These are phyloP conservation scores for Metschnikowia gelsemii DNA, from an alignment of 805 yeast genomes.

Conservation along the genomic window DNA sequence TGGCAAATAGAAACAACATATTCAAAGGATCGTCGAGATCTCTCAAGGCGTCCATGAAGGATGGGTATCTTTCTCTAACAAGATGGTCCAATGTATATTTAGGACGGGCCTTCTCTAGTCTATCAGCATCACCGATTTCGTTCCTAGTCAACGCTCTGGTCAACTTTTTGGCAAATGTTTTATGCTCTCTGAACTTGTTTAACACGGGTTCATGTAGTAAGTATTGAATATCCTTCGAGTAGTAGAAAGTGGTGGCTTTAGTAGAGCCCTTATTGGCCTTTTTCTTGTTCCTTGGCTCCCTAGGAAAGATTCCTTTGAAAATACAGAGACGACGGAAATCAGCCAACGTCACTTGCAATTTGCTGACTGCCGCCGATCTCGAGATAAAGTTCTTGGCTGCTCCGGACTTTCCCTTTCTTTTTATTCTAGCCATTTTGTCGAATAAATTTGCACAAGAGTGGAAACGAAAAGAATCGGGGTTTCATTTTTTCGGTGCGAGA, in stretches of 20 bases:
- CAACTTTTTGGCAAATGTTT: constrained; percentile 87
- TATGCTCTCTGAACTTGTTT: constrained; percentile 90
- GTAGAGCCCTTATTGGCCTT: constrained; percentile 98
- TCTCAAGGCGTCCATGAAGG: constrained; percentile 86
- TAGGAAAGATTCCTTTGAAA: constrained; percentile 95
- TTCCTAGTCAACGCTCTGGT: constrained; percentile 89
- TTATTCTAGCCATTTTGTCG: constrained; percentile 56
- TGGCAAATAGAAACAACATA: constrained; percentile 91
- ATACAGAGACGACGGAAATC: constrained; percentile 97
- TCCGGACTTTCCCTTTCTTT: constrained; percentile 82
- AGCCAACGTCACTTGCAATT: constrained; percentile 88
- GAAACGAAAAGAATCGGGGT: constrained; percentile 4
- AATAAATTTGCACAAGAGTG: not conserved
- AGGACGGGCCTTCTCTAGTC: constrained; percentile 77
- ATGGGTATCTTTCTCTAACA: constrained; percentile 93
- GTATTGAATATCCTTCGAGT: constrained; percentile 90
- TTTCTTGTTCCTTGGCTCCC: constrained; percentile 94
- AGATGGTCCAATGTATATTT: constrained; percentile 84
- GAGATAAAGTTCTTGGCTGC: constrained; percentile 91
- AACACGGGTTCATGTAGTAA: constrained; percentile 92
- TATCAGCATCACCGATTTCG: constrained; percentile 84
- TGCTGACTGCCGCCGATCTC: constrained; percentile 90
- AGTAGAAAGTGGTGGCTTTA: constrained; percentile 92
- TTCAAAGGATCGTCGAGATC: constrained; percentile 94
- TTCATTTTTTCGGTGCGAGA: constrained; percentile 18